These are phyloP conservation scores for Cadophora sp. DNA, from an alignment of 2,329 filamentous ascomycete genomes.

Conservation along the genomic window DNA sequence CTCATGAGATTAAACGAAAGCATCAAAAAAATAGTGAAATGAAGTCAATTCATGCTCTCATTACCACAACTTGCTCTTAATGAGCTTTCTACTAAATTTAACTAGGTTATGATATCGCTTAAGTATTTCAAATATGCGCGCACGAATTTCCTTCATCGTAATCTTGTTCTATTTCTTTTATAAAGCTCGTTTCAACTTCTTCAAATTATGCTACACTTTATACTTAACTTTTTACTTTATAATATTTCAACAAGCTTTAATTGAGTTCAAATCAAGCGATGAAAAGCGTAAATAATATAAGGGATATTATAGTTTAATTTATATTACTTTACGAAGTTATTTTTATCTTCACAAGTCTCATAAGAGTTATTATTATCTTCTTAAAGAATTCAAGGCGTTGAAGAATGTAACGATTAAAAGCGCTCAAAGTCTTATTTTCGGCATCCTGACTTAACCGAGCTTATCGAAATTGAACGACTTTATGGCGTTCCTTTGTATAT, in stretches of 20 bases:
- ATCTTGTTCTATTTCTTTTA: slow-evolving; percentile 28
- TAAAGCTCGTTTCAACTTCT: slow-evolving; percentile 19
- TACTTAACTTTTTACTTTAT: background rate
- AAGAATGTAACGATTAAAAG: too few relatives aligned
- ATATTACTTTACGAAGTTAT: background rate
- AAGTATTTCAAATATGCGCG: slow-evolving; percentile 21
- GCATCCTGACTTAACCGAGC: too few relatives aligned
- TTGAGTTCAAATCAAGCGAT: slow-evolving; percentile 5
- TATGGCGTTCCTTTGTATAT: too few relatives aligned
- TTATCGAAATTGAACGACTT: too few relatives aligned
- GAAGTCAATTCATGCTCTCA: background rate
- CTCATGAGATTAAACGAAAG: background rate
- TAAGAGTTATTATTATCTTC: slow-evolving; percentile 20
- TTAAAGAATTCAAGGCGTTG: slow-evolving; percentile 19
- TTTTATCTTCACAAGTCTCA: slow-evolving; percentile 3
- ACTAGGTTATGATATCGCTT: slow-evolving; percentile 11
- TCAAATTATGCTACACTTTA: background rate
- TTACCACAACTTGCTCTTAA: background rate
- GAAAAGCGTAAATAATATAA: background rate
- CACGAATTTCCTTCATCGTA: slow-evolving; percentile 19
- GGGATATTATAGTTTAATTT: slow-evolving; percentile 6
- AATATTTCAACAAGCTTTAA: slow-evolving; percentile 10
- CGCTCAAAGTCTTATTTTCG: too few relatives aligned
- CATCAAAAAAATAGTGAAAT: background rate
- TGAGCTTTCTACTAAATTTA: background rate